Evolutionary conservation across 768 basidiomycete species (phyloP), one percentile per base, ranked within the genome.

Genomic region (Leccinum sublutescens): DNA sequence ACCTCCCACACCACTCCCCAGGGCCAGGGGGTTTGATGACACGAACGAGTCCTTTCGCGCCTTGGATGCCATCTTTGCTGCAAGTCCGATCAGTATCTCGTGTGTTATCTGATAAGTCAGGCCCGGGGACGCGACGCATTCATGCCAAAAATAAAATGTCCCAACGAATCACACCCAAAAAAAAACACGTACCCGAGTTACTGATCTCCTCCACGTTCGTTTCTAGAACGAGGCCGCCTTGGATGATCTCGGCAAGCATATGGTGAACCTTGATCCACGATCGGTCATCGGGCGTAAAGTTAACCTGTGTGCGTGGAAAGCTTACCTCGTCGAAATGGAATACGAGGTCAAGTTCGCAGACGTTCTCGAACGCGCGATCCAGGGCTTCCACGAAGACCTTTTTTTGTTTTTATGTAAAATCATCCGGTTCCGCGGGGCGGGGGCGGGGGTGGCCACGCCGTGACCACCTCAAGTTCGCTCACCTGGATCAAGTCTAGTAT

Each of bases 261-360:
- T 96, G 91, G 68, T 98, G 95, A 4, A 91, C 95, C 94, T 66
- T 34, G 53, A 43, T 17, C 8, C 48, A 7, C 57, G 43, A 67
- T 27, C 50, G 19, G 19, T 48, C 52, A 59, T 38, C 49, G 10
- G 14, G 45, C 21, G 45, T 47, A 47, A 40, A 40, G 9, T 27
- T 50, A 52, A 11, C 17, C 25, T 19, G 33, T 17, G 23, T 15
- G 19, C 45, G 29, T 55, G 12, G 10, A 52, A 33, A 64, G n/a
- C 81, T 33, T 64, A 93, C 95, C 81, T 98, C 95, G 72, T 98
- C 97, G 68, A 98, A 99, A 73, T 98, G 95, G 74, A 98, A 99
- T 53, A 99, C 95, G 12, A 99, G 82, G 73, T 99, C 97, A 49
- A 99, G 79, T 74, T 99, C 97, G 75, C 97, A 98, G 0, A 99